Evolutionary conservation across 495 filamentous ascomycete genomes (phyloP).

Genomic region (Penicillium angulare): DNA sequence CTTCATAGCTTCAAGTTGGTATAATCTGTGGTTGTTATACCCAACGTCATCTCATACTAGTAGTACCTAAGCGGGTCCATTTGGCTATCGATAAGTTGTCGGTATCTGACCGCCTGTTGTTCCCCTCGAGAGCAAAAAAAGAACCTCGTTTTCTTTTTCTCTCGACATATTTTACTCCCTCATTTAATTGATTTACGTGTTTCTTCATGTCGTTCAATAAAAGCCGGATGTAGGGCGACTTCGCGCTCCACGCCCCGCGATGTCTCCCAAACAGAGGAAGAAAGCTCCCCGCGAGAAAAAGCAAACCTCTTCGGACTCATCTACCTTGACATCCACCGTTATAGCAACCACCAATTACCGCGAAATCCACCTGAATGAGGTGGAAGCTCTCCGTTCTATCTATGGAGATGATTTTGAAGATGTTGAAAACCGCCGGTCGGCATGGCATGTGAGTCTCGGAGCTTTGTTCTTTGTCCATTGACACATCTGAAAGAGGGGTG

Average conservation of each 20-base stretch:
- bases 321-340: slow-evolving; percentile 27
- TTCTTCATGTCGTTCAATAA: slow-evolving; percentile 19
- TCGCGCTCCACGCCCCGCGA: slow-evolving; percentile 41
- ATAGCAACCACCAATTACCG: slow-evolving; percentile 63
- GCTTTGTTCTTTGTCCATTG: not conserved
- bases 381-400: slow-evolving; percentile 83
- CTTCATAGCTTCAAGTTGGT: too few species aligned
- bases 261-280: slow-evolving; percentile 52
- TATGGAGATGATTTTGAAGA: slow-evolving; percentile 88
- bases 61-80: not conserved
- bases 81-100: slow-evolving; percentile 14
- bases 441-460: slow-evolving; percentile 72
- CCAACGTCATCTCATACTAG: slow-evolving; percentile 10
- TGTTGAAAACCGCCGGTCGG: slow-evolving; percentile 65
- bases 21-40: too few species aligned
- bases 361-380: slow-evolving; percentile 82
- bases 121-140: slow-evolving; percentile 11
- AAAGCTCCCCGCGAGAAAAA: slow-evolving; percentile 34
- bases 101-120: slow-evolving; percentile 23
- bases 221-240: slow-evolving; percentile 30
- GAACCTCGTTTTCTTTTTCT: slow-evolving; percentile 4
- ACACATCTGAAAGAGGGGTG: not conserved
- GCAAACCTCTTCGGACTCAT: slow-evolving; percentile 29
- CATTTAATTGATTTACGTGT: too few species aligned
- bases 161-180: not conserved